Base-by-base conservation (phyloP, 169 alveolate species). In the Ichthyophthirius multifiliis region DNA sequence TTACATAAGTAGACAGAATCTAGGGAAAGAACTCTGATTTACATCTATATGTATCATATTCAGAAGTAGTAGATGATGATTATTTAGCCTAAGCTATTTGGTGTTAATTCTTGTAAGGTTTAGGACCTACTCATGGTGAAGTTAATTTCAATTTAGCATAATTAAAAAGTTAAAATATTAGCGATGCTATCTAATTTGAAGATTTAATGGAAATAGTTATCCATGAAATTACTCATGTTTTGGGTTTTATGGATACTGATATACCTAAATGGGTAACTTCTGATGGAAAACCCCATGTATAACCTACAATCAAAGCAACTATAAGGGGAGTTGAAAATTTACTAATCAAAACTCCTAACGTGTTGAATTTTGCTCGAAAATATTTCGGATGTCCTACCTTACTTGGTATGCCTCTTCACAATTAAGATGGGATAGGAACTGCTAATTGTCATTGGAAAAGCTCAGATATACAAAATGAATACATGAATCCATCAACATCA, bases 391-490 rank as follows among this genome's bases (percentile, higher is more conserved):
- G 89, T 46, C 23, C 74, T 31, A 27, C 75, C 4, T 20, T 67
- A 39, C 34, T 13, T 9, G 84, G 85, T 5, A 48, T 65, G 5
- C 63, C 41, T 32, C 63, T 83, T 27, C 85, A 83, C 74, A 75
- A 74, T 43, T 64, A 74, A 74, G 83, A 83, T 34, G 83, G 83
- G 30, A 4, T 4, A 12, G 88, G 88, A 30, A 27, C 80, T 16
- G 76, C 74, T 9, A 55, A 83, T 6, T 63, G 82, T 7, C 89
- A 83, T 39, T 76, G 84, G 82, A 82, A 76, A 44, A 12, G 65
- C 2, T 35, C 74, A 34, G 35, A 43, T 32, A 46, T 83, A 47
- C 45, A 65, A 41, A 67, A 74, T 7, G 89, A 83, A 39, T 75
- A 55, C 46, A 83, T 83, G 89, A 71, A 47, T 32, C 47, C 84